These are phyloP conservation scores for Hydnomerulius pinastri DNA, from an alignment of 768 basidiomycete genomes.

Conservation along the genomic window DNA sequence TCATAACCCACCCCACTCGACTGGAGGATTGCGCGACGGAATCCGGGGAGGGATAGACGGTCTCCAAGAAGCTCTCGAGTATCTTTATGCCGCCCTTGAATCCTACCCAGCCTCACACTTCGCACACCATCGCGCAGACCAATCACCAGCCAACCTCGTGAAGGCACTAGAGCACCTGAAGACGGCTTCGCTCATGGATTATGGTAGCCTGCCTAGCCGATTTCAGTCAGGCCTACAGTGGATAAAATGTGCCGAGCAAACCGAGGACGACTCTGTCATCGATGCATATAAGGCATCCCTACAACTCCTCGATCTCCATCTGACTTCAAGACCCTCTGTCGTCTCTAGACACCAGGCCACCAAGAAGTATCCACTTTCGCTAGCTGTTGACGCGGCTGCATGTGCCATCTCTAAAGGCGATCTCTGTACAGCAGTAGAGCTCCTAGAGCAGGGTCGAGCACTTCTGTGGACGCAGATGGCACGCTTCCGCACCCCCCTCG, in stretches of 20 bases:
- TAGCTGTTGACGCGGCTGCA: conserved; percentile 1
- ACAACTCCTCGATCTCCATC: neutral
- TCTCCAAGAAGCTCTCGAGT: too few relatives aligned
- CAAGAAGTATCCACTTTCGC: neutral
- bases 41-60: too few relatives aligned
- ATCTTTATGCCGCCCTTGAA: too few relatives aligned
- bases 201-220: neutral
- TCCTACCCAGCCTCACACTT: too few relatives aligned
- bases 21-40: too few relatives aligned
- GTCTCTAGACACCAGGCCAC: neutral
- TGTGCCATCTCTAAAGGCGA: conserved; percentile 13
- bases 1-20: too few relatives aligned
- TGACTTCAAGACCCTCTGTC: neutral
- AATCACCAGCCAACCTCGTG: too few relatives aligned
- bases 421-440: conserved; percentile 22
- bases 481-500: conserved; percentile 24
- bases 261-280: neutral
- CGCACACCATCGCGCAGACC: too few relatives aligned
- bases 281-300: conserved; percentile 3
- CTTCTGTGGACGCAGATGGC: conserved; percentile 31
- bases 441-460: conserved; percentile 32
- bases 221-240: neutral
- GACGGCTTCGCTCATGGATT: neutral
- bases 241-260: neutral
- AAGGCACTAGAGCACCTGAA: conserved; percentile 10